phyloP scores from a whole-genome alignment of 202 grass and related monocot genomes.

The Carex arenaria region DNA sequence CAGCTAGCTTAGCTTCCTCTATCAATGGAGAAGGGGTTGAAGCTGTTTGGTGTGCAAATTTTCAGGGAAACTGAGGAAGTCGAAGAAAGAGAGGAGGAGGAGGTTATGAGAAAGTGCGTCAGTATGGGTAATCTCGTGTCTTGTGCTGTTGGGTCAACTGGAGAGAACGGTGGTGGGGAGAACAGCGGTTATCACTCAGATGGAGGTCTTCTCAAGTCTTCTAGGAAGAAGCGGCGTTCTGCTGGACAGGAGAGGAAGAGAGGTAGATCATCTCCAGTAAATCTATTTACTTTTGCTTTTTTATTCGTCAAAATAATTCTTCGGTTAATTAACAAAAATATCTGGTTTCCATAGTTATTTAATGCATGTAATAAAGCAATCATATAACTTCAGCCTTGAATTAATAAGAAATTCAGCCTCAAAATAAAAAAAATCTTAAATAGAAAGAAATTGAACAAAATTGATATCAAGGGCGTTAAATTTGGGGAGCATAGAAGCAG shows the following conservation, averaged over 20 bases:
- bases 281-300: neutral
- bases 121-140: conserved; percentile 43
- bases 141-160: neutral
- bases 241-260: conserved; percentile 62
- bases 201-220: conserved; percentile 34
- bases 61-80: neutral
- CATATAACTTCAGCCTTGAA: neutral
- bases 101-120: conserved; percentile 29
- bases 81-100: conserved; percentile 17
- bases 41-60: conserved; percentile 53
- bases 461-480: neutral
- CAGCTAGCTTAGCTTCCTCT: neutral
- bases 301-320: neutral
- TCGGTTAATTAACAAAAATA: neutral
- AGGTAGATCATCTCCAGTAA: conserved; percentile 26
- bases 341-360: neutral
- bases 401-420: neutral
- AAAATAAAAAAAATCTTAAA: neutral
- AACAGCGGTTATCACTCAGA: conserved; percentile 43
- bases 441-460: neutral
- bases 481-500: neutral
- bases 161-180: neutral
- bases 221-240: conserved; percentile 44
- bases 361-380: neutral
- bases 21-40: conserved; percentile 30